phyloP scores from a whole-genome alignment of 2,329 filamentous ascomycete species.

The Davidsoniella eucalypti region DNA sequence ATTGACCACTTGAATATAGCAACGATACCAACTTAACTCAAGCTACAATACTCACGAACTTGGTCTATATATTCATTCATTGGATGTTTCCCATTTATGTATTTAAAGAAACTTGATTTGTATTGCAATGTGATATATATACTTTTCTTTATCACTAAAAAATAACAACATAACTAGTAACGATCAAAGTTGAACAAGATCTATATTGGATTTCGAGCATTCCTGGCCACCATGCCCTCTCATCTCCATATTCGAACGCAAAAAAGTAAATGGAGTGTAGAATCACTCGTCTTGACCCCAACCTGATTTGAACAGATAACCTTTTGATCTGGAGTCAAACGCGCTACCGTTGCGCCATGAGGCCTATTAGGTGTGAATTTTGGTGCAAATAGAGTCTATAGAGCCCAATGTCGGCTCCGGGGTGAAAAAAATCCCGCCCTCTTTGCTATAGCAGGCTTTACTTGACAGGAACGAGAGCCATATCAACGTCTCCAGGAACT shows the following conservation, averaged over 20 bases:
- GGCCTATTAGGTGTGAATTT: background rate
- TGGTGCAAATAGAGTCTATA: background rate
- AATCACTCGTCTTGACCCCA: constrained; percentile 3
- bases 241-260: background rate
- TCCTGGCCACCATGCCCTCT: background rate
- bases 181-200: background rate
- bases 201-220: background rate
- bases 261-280: constrained; percentile 2
- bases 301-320: constrained; percentile 9
- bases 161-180: background rate
- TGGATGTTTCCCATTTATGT: too few species aligned
- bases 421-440: background rate
- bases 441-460: background rate
- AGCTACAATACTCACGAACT: too few species aligned
- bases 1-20: too few species aligned
- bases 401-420: too few species aligned
- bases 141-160: background rate
- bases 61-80: too few species aligned
- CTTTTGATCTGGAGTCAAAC: constrained; percentile 6
- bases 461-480: background rate
- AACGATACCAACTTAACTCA: too few species aligned
- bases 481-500: background rate
- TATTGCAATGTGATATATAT: background rate
- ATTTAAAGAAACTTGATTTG: background rate
- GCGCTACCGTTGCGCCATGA: constrained; percentile 12